A percentile compares a stretch with the other conserved stretches of the same genome.
phyloP scores from a whole-genome alignment of 441 rosid genomes.

The Syzygium syzygioides region DNA sequence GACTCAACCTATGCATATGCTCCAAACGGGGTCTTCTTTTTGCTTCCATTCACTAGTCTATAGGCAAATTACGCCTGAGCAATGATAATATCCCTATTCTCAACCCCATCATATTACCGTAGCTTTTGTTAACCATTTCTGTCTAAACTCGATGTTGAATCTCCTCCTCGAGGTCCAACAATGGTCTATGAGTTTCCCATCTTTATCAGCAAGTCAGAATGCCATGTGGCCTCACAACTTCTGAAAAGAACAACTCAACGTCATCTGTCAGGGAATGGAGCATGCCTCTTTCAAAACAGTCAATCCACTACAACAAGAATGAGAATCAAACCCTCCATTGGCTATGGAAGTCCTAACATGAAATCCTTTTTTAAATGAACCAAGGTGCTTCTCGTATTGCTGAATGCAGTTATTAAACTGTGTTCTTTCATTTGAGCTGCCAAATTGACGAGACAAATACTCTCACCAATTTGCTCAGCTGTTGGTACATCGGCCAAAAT shows the following conservation, averaged over 20 bases:
- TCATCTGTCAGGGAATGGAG: background rate
- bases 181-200: background rate
- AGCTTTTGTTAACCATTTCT: background rate
- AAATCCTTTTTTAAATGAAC: background rate
- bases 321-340: background rate
- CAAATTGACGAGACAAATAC: background rate
- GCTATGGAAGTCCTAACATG: background rate
- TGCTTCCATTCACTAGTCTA: background rate
- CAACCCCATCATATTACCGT: background rate
- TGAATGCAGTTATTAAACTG: background rate
- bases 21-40: background rate
- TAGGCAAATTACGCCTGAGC: background rate
- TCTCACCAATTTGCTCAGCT: background rate
- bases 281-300: background rate
- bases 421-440: background rate
- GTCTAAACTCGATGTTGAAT: background rate
- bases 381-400: background rate
- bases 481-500: background rate
- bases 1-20: background rate
- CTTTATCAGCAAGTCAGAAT: background rate
- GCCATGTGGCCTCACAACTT: background rate
- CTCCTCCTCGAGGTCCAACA: background rate
- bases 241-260: background rate
- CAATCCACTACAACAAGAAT: background rate
- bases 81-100: background rate